These are phyloP conservation scores for Ormosia semicastrata DNA, from an alignment of 306 rosid species.

Conservation along the genomic window DNA sequence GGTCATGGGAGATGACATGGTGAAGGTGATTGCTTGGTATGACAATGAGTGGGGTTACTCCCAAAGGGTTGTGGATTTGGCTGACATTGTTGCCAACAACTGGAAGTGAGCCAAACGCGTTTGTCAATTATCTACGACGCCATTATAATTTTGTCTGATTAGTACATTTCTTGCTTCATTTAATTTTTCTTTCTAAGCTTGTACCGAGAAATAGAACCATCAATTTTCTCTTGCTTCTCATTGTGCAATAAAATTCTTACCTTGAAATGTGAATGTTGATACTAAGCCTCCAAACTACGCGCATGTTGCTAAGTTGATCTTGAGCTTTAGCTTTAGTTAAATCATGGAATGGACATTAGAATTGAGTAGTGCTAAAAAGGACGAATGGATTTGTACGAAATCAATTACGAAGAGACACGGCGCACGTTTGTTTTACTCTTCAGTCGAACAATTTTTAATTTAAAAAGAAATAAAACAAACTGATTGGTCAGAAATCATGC, in stretches of 20 bases:
- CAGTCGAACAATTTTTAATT: no score
- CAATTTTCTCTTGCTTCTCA: slow-evolving; percentile 43
- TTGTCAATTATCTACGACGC: not conserved
- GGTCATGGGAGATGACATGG: slow-evolving; percentile 99
- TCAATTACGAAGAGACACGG: no score
- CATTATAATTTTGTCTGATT: slow-evolving; percentile 33
- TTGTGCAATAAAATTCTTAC: slow-evolving; percentile 41
- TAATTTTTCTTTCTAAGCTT: slow-evolving; percentile 33
- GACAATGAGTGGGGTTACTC: slow-evolving; percentile 99
- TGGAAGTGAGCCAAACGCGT: slow-evolving; percentile 57
- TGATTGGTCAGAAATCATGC: no score
- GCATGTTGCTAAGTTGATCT: not conserved
- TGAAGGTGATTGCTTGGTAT: slow-evolving; percentile 98
- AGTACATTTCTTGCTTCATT: slow-evolving; percentile 19
- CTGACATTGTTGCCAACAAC: slow-evolving; percentile 89
- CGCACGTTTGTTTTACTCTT: no score
- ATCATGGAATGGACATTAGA: not conserved
- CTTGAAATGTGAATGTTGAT: slow-evolving; percentile 5
- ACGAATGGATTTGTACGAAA: no score
- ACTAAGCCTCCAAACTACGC: not conserved
- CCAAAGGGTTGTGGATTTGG: slow-evolving; percentile 96
- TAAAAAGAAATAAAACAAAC: no score
- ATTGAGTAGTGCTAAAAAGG: no score
- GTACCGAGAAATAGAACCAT: slow-evolving; percentile 48
- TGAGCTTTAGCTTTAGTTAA: not conserved